Evolutionary conservation across 2,329 filamentous ascomycete species (phyloP).

Genomic region (Cladosporium velox): DNA sequence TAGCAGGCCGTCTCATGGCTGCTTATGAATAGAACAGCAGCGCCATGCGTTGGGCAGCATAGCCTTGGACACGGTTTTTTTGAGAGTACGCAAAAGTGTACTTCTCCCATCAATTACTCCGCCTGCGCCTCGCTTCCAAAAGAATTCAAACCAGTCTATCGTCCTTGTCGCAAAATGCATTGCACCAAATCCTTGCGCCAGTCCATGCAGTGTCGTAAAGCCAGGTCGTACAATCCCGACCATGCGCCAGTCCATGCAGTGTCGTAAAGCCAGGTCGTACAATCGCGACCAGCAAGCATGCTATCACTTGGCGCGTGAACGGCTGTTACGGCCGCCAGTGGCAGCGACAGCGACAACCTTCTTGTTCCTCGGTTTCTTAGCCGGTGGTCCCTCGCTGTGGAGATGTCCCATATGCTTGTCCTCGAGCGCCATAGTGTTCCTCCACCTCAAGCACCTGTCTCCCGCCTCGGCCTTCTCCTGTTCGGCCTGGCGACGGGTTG

Average conservation of each 20-base stretch:
- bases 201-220: conserved; percentile 15
- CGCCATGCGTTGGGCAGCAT: background rate
- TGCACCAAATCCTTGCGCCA: background rate
- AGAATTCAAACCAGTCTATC: conserved; percentile 1
- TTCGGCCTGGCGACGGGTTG: conserved; percentile 64
- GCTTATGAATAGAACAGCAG: background rate
- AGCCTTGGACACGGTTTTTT: conserved; percentile 19
- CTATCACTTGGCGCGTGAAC: conserved; percentile 15
- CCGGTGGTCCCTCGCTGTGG: conserved; percentile 32
- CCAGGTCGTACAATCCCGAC: background rate
- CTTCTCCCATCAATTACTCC: conserved; percentile 16
- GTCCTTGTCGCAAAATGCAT: conserved; percentile 6
- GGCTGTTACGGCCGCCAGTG: background rate
- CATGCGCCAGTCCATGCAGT: conserved; percentile 4
- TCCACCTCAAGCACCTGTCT: conserved; percentile 66
- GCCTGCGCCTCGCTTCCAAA: conserved; percentile 14
- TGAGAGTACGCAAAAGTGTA: conserved; percentile 31
- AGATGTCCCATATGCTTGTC: conserved; percentile 31
- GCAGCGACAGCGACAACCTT: conserved; percentile 8
- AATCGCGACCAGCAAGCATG: background rate
- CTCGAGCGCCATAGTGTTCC: conserved; percentile 60
- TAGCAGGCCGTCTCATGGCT: background rate
- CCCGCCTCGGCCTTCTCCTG: conserved; percentile 54
- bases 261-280: conserved; percentile 4
- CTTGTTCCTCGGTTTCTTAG: conserved; percentile 40